phyloP scores from a whole-genome alignment of 768 basidiomycete species.

The Mycena chlorophos region DNA sequence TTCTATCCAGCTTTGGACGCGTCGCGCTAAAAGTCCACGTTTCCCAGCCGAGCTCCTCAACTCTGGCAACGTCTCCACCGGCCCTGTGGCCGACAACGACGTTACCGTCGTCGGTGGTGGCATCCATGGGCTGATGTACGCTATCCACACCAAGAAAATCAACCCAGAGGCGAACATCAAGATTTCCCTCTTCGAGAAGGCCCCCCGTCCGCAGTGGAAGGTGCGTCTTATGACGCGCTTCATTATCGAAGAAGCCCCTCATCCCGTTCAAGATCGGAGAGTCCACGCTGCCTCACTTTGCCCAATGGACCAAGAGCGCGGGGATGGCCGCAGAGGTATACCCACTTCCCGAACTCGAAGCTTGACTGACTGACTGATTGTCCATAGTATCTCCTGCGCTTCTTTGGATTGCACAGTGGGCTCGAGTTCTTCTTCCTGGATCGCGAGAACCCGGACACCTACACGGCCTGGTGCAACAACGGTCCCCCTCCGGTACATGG shows the following conservation, averaged over 20 bases:
- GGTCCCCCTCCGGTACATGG: constrained; percentile 13
- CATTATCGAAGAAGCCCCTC: not conserved
- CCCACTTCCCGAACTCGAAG: not conserved
- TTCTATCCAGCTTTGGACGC: not conserved
- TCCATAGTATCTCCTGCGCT: constrained; percentile 8
- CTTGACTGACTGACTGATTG: not conserved
- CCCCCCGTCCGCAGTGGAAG: constrained; percentile 7
- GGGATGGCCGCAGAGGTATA: constrained; percentile 10
- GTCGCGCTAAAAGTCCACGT: not conserved
- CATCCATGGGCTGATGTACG: constrained; percentile 10
- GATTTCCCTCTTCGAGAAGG: constrained; percentile 12
- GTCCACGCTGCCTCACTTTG: constrained; percentile 18
- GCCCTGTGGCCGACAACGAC: constrained; percentile 2
- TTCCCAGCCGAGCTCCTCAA: constrained; percentile 1
- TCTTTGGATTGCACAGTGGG: constrained; percentile 16
- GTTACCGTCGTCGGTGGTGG: constrained; percentile 12
- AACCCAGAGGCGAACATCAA: constrained; percentile 10
- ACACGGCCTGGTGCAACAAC: constrained; percentile 16
- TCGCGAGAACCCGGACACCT: constrained; percentile 8
- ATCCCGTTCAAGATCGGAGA: constrained; percentile 11
- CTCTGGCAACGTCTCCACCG: constrained; percentile 6
- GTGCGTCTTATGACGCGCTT: not conserved
- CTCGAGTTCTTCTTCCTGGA: constrained; percentile 18
- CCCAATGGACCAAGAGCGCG: constrained; percentile 14
- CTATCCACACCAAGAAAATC: constrained; percentile 4